Evolutionary conservation across 352 stramenopile species (phyloP), one percentile per base, ranked within the genome.

Genomic region (Phytophthora ramorum): DNA sequence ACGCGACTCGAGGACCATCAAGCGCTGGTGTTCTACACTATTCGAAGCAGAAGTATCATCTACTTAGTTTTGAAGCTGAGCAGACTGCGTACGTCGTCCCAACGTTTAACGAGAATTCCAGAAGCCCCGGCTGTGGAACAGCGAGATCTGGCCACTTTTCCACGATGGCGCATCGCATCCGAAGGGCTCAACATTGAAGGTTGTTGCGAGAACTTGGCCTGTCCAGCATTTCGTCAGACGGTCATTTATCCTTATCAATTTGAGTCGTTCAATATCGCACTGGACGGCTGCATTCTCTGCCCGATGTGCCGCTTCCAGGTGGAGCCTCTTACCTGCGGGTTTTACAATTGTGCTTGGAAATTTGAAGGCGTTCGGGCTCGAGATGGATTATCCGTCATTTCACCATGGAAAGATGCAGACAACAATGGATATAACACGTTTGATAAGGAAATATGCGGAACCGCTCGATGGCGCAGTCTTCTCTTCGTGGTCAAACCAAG

Each of bases 1-100:
- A 89, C 95, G 65, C 91, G 97, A 71, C 78, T 98, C 8, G 89
- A 97, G 68, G 91, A 97, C 60, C 72, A 73, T 19, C 91, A 93
- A 54, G 92, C 86, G 10, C 66, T 98, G 16, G 76, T 81, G 56
- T 87, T 97, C 66, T 98, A 97, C 81, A 76, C 92, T 45, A 92
- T 98, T 41, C 71, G 96, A 64, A 94, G 95, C 66, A 83, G 95
- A 59, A 94, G 77, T 53, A 97, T 76, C 19, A 63, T 98, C 8
- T 87, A 97, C 69, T 78, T 97, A 41, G 87, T 96, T 8, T 66
- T 97, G 10, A 75, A 80, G 30, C 73, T 97, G 28, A 75, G 82
- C 28, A 64, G 69, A 66, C 68, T 66, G 35, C 46, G 65, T 63
- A 46, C 69, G 9, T 49, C 62, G n/a, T 26, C 28, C 12, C 12